Conservation (phyloP, 768 basidiomycete genomes). For the Mycena chlorophos region DNA sequence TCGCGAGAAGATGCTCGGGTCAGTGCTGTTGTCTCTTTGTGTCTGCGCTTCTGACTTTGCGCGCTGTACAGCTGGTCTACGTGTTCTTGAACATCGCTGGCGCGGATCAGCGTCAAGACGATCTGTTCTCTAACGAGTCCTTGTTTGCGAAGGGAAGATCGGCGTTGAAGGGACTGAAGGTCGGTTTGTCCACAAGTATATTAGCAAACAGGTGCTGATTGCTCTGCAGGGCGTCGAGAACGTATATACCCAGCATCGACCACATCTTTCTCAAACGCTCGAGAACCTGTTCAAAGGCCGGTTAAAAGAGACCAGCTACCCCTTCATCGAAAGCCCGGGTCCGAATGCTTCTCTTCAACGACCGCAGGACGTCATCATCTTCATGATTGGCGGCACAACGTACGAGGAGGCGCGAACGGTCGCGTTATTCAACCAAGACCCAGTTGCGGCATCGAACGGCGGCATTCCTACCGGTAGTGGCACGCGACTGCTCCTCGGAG, state of each 20-base stretch:
- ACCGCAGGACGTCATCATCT: slow-evolving; percentile 94
- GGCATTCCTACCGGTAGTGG: slow-evolving; percentile 55
- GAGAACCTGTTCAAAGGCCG: slow-evolving; percentile 87
- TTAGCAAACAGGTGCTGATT: slow-evolving; percentile 11
- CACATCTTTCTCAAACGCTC: slow-evolving; percentile 88
- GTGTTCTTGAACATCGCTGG: slow-evolving; percentile 91
- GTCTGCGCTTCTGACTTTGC: slow-evolving; percentile 13
- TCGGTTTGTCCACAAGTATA: slow-evolving; percentile 29
- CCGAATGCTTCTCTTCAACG: slow-evolving; percentile 72
- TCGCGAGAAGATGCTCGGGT: slow-evolving; percentile 75
- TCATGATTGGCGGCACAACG: slow-evolving; percentile 94
- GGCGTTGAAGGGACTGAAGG: slow-evolving; percentile 93
- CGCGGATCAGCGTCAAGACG: slow-evolving; percentile 94
- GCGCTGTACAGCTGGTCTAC: slow-evolving; percentile 74
- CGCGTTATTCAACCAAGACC: slow-evolving; percentile 83
- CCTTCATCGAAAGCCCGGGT: slow-evolving; percentile 73
- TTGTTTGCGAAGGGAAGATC: slow-evolving; percentile 92
- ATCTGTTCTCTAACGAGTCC: slow-evolving; percentile 94
- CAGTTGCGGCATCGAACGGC: slow-evolving; percentile 47
- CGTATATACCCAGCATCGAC: slow-evolving; percentile 96
- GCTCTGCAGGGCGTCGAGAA: slow-evolving; percentile 96
- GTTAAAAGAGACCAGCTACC: slow-evolving; percentile 85
- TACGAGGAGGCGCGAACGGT: slow-evolving; percentile 92
- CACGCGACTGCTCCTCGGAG: slow-evolving; percentile 82
- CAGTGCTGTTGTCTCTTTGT: slow-evolving; percentile 23